Conservation (phyloP, 2,329 filamentous ascomycete species). For the Fusarium verrucosum region DNA sequence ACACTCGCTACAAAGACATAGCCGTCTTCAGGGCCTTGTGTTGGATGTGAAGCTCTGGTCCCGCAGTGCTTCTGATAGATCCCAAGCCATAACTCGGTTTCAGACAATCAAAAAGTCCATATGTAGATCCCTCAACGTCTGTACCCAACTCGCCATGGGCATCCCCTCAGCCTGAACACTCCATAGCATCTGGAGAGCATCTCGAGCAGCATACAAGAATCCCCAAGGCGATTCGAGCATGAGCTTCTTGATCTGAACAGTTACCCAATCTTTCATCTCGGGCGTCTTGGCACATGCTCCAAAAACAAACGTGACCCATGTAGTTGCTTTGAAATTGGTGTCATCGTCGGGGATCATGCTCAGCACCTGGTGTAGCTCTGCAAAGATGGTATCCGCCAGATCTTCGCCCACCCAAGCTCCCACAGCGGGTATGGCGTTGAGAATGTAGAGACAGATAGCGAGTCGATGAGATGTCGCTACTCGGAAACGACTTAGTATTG, state of each 20-base stretch:
- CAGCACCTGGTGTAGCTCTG: slow-evolving; percentile 59
- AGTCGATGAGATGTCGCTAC: slow-evolving; percentile 56
- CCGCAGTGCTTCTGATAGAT: neutral
- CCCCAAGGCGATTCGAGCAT: slow-evolving; percentile 58
- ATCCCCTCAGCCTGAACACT: slow-evolving; percentile 47
- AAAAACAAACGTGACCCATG: slow-evolving; percentile 66
- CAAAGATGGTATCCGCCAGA: slow-evolving; percentile 50
- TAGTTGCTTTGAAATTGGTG: slow-evolving; percentile 64
- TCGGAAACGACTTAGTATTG: slow-evolving; percentile 51
- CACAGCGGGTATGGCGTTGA: slow-evolving; percentile 51
- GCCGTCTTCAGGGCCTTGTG: too few species aligned
- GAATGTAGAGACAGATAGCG: slow-evolving; percentile 57
- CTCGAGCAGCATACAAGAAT: slow-evolving; percentile 58
- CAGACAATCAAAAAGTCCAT: slow-evolving; percentile 55
- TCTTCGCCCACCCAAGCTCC: slow-evolving; percentile 40
- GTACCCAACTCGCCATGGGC: slow-evolving; percentile 53
- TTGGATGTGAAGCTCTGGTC: neutral
- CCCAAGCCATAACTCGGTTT: slow-evolving; percentile 30
- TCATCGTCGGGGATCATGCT: slow-evolving; percentile 59
- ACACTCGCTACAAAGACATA: too few species aligned
- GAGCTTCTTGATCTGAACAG: slow-evolving; percentile 54
- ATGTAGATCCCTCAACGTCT: slow-evolving; percentile 53
- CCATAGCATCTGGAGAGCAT: slow-evolving; percentile 58
- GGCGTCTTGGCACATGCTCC: slow-evolving; percentile 60
- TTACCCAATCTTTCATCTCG: slow-evolving; percentile 58